Evolutionary conservation across 108 stramenopile species (phyloP), one percentile per base, ranked within the genome.

Genomic region (Fragilariopsis cylindrus): DNA sequence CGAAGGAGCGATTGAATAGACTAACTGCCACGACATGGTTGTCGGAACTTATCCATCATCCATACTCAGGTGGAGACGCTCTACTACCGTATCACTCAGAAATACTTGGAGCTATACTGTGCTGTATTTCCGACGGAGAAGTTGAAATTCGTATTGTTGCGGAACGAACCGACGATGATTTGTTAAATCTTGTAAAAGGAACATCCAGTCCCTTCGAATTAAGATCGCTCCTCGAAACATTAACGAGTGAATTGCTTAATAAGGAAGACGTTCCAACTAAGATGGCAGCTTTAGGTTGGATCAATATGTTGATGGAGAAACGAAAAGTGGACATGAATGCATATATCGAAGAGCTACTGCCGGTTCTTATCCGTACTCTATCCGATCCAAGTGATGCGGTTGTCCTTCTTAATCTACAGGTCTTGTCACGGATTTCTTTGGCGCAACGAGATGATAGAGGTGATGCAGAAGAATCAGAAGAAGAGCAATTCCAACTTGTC

Each of bases 291-390:
- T 68, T 98, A 73, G 77, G 87, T 53, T 99, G 99, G 99, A 95
- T 98, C 79, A 94, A 97, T 64, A 98, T 99, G 99, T 81, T 99
- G 69, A 86, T 98, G 70, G 97, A 98, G 75, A 98, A 98, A 84
- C 82, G 87, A 71, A 87, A 87, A 50, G 72, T 74, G 4, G 96
- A 96, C 68, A 98, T 99, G 97, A 92, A 92, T 48, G 85, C 85
- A 39, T 96, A 84, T 75, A 86, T 98, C 42, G 79, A 91, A 48
- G 84, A 92, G 15, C 75, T 99, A 52, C 70, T 98, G 50, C 96
- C 95, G 6, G 93, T 97, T 13, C 83, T 99, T 12, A 83, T 99
- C 53, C 85, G 96, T 50, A 93, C 97, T 7, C 87, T 99, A 39
- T 93, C 93, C 15, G 98, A 99, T 85, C 82, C 86, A 19, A 90